phyloP scores from a whole-genome alignment of 495 filamentous ascomycete species.

The Penicillium crystallinum region DNA sequence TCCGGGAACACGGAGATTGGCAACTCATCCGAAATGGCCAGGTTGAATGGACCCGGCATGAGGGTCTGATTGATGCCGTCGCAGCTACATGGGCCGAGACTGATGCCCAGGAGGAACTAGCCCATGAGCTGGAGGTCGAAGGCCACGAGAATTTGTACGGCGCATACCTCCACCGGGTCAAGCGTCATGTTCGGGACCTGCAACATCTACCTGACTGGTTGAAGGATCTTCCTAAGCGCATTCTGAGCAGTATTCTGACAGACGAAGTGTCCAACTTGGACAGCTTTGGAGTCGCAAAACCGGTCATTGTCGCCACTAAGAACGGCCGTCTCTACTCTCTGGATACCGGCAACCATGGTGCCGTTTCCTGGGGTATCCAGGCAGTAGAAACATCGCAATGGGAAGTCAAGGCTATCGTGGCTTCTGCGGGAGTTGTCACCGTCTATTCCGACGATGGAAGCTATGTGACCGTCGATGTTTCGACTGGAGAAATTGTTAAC shows the following conservation, averaged over 20 bases:
- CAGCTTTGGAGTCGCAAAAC: constrained; percentile 81
- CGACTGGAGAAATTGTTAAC: constrained; percentile 52
- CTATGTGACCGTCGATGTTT: constrained; percentile 49
- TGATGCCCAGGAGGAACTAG: constrained; percentile 65
- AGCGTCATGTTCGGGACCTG: constrained; percentile 75
- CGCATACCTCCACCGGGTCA: constrained; percentile 84
- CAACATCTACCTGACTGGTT: constrained; percentile 73
- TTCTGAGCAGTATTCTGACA: constrained; percentile 63
- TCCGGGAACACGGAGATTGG: constrained; percentile 73
- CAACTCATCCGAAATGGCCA: constrained; percentile 77
- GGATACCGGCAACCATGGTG: constrained; percentile 68
- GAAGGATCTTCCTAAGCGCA: constrained; percentile 54
- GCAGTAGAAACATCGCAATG: constrained; percentile 55
- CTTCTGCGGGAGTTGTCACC: constrained; percentile 51
- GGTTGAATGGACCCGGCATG: constrained; percentile 70
- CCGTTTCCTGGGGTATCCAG: constrained; percentile 67
- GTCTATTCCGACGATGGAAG: constrained; percentile 56
- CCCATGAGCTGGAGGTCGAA: constrained; percentile 76
- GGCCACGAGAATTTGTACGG: constrained; percentile 69
- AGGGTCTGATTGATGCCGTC: constrained; percentile 69
- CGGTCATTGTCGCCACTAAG: constrained; percentile 74
- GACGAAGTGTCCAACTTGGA: constrained; percentile 61
- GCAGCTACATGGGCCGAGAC: constrained; percentile 74
- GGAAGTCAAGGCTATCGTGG: constrained; percentile 63
- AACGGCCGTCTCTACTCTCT: constrained; percentile 75